Base-by-base conservation (phyloP, 768 basidiomycete species). In the Leccinum fibrillosum region DNA sequence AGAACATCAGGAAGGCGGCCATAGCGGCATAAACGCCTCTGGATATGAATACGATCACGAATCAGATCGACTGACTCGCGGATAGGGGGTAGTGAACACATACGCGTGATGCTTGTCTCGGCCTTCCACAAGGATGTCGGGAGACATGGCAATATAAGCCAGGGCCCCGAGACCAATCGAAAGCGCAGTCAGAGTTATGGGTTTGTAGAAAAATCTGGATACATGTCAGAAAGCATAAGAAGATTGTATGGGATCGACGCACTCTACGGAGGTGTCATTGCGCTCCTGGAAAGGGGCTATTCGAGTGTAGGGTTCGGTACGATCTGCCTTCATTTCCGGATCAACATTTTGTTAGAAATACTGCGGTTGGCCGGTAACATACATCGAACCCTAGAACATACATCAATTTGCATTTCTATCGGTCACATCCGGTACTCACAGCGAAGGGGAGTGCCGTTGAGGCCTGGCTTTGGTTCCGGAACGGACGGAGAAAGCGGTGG, bases 101-200 rank as follows among this genome's bases (percentile, higher is more conserved):
- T 75, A 92, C 92, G 92, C 79, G 71, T 88, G 80, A 65, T 86
- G 75, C 73, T 93, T 94, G 72, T 92, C 90, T 49, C 80, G 73
- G 0, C 92, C 92, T 76, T 94, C 92, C 65, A 86, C 85, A 39
- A 94, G 74, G n/a, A 94, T 85, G 68, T 92, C 90, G 63, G 90
- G 84, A 5, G 91, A 85, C 68, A 83, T 93, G 11, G 90, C 92
- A 47, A 92, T 79, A 75, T 94, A 93, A 0, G 89, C 89, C 56
- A 94, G 76, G 5, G 86, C 75, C 34, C 84, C 75, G 56, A 94
- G 75, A 10, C 86, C 89, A 47, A 80, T 69, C 3, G 86, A 78
- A 35, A 93, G 81, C 26, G 88, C 85, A 11, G 90, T 86, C 53
- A 94, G 76, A 0, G 92, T 94, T 35, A 90, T 76, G 3, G 91